Evolutionary conservation across 2,329 filamentous ascomycete genomes (phyloP), one percentile per base, ranked within the genome.

Genomic region (Microdochium bolleyi): DNA sequence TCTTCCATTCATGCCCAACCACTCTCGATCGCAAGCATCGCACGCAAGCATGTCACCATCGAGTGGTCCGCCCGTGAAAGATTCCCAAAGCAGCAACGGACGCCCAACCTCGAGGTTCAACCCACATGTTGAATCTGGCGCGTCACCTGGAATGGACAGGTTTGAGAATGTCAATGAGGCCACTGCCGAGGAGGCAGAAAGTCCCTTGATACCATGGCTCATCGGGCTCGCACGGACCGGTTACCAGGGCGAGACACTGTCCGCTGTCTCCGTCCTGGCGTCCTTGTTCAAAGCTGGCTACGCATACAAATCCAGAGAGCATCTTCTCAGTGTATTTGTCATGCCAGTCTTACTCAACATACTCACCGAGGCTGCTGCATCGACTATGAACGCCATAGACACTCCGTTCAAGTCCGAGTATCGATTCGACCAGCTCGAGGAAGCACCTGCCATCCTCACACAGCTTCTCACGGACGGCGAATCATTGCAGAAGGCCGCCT

Each of bases 401-500:
- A 50, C 51, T 50, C 56, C 51, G 24, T 55, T 49, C 14, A 56
- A 67, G 27, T 68, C 64, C 27, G 69, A 73, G 13, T 61, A 70
- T 13, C 71, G 73, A 22, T 75, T 80, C 60, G 67, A 71, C 9
- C 75, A 90, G 13, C 75, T 84, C 52, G 88, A 92, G 65, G 82
- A 82, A 56, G 84, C 88, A 2, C 89, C 92, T 8, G 78, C 82
- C 1, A 80, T 95, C 11, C 75, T 97, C 52, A 89, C 90, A 16
- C 83, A 85, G 48, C 75, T 97, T 38, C 83, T 96, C 19, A 83
- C 84, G 24, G 89, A 94, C 62, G 90, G 85, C 64, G 83, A 87
- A 55, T 78, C 82, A 54, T 76, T 97, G 51, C 92, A 97, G 68
- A 88, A 85, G 61, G 85, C 89, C 37, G 90, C 91, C 0, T 86